These are phyloP conservation scores for Colletotrichum chrysophilum DNA, from an alignment of 2,329 filamentous ascomycete species.

Conservation along the genomic window DNA sequence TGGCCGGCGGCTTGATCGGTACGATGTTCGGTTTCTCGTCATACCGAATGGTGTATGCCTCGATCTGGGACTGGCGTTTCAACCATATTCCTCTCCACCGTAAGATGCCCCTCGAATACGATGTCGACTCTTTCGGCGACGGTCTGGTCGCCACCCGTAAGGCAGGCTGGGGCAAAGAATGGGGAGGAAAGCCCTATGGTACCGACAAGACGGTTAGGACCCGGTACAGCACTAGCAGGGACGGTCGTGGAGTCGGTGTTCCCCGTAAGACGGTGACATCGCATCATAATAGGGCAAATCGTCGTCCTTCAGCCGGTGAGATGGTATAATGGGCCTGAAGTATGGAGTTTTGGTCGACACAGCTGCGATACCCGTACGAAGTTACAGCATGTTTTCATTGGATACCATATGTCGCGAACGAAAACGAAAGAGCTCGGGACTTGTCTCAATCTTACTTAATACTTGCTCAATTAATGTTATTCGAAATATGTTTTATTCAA, in stretches of 20 bases:
- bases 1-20: conserved; percentile 70
- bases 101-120: conserved; percentile 60
- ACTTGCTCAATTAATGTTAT: not conserved
- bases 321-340: not conserved
- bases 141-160: conserved; percentile 62
- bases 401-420: not conserved
- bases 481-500: not conserved
- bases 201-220: not conserved
- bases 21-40: conserved; percentile 67
- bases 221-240: not conserved
- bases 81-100: conserved; percentile 71
- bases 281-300: not conserved
- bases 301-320: not conserved
- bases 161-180: conserved; percentile 60
- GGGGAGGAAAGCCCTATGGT: not conserved
- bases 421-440: not conserved
- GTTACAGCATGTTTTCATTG: not conserved
- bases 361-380: not conserved
- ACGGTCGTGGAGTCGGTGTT: not conserved
- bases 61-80: conserved; percentile 71
- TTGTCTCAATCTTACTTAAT: not conserved
- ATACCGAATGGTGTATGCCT: conserved; percentile 72
- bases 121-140: conserved; percentile 47
- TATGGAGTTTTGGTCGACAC: not conserved
- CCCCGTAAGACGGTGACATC: conserved; percentile 9